Evolutionary conservation across 257 asterid species (phyloP).

Genomic region (Solanum sitiens): DNA sequence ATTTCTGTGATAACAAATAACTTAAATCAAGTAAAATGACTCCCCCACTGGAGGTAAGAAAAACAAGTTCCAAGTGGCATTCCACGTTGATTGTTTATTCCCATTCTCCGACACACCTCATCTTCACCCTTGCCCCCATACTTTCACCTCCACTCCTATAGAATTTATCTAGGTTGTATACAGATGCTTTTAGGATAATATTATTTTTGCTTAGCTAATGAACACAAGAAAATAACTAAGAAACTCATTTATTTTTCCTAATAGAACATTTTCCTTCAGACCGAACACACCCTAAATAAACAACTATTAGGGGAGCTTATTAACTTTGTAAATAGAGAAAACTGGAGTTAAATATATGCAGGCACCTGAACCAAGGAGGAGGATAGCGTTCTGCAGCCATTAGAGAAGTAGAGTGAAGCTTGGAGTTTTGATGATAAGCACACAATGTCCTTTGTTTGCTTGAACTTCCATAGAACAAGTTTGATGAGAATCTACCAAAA

Average conservation of each 20-base stretch:
- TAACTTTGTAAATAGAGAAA: not conserved
- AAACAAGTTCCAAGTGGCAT: not conserved
- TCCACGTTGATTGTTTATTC: not conserved
- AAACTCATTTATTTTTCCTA: not conserved
- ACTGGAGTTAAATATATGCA: conserved; percentile 7
- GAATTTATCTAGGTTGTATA: not conserved
- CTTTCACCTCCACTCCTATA: too few species aligned
- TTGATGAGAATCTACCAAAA: conserved; percentile 42
- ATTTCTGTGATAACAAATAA: not conserved
- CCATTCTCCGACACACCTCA: not conserved
- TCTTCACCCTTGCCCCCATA: not conserved
- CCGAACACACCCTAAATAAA: not conserved
- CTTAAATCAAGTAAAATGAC: not conserved
- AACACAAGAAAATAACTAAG: not conserved
- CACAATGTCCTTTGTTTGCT: conserved; percentile 30
- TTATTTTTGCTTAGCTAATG: not conserved
- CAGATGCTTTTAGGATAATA: not conserved
- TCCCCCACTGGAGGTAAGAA: not conserved
- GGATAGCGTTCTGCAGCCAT: conserved; percentile 58
- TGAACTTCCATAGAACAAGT: conserved; percentile 19
- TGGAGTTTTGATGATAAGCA: conserved; percentile 27
- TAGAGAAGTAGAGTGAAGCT: conserved; percentile 21
- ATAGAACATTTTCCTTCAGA: not conserved
- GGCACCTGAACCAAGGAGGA: conserved; percentile 82
- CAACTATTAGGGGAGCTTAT: not conserved